Conservation (phyloP, 2,329 filamentous ascomycete species). For the Ceratocystis ficicola region DNA sequence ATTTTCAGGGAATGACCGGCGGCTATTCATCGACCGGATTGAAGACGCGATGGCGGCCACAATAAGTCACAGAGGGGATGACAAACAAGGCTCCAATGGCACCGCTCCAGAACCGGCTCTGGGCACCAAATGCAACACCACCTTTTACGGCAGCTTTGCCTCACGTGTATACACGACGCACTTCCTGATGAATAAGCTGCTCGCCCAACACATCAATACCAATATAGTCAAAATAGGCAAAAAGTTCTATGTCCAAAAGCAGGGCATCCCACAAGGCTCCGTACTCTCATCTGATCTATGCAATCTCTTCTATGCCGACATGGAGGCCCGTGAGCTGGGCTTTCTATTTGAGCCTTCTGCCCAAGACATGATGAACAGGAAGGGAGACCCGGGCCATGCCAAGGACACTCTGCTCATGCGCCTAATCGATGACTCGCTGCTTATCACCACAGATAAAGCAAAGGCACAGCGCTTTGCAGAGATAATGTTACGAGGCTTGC, state of each 20-base stretch:
- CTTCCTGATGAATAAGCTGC: conserved; percentile 50
- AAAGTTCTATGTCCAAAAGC: conserved; percentile 74
- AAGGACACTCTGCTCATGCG: conserved; percentile 13
- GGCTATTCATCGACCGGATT: conserved; percentile 37
- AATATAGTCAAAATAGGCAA: conserved; percentile 85
- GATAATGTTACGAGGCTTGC: conserved; percentile 66
- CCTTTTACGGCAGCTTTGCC: conserved; percentile 62
- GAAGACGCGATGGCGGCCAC: conserved; percentile 25
- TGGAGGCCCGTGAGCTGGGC: conserved; percentile 56
- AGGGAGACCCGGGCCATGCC: background rate
- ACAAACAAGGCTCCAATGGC: conserved; percentile 22
- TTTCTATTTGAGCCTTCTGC: conserved; percentile 41
- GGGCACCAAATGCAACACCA: conserved; percentile 47
- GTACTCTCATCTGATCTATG: conserved; percentile 77
- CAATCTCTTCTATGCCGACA: conserved; percentile 89
- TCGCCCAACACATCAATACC: conserved; percentile 66
- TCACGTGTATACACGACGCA: conserved; percentile 45
- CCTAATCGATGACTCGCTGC: conserved; percentile 65
- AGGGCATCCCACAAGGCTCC: conserved; percentile 87
- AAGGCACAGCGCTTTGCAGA: conserved; percentile 63
- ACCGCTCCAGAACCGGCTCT: background rate
- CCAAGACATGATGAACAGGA: background rate
- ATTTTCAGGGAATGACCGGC: conserved; percentile 32
- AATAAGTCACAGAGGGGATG: background rate
- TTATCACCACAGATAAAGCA: conserved; percentile 58